Conservation (phyloP, 2,329 filamentous ascomycete species). For the Alternaria panax region DNA sequence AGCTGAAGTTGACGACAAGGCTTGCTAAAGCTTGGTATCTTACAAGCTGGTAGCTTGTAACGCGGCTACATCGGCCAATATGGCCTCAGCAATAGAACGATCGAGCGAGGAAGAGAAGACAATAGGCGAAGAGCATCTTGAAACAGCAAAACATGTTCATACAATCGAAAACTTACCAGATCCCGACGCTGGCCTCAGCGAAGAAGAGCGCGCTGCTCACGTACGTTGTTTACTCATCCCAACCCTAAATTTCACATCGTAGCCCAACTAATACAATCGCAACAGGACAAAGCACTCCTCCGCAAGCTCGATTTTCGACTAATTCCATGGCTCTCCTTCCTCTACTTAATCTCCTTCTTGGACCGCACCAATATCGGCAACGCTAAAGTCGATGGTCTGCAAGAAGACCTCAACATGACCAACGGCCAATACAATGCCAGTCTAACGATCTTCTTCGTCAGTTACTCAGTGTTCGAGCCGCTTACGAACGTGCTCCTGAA, state of each 20-base stretch:
- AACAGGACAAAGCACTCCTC: constrained; percentile 67
- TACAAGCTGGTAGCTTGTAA: neutral
- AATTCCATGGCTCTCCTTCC: constrained; percentile 72
- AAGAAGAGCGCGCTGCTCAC: constrained; percentile 67
- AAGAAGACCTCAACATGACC: constrained; percentile 68
- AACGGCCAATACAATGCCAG: constrained; percentile 74
- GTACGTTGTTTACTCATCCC: constrained; percentile 53
- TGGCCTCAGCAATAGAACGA: constrained; percentile 34
- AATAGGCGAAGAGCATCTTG: constrained; percentile 20
- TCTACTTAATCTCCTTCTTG: constrained; percentile 78
- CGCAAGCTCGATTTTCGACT: constrained; percentile 68
- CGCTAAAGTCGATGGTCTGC: constrained; percentile 67
- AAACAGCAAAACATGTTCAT: constrained; percentile 16
- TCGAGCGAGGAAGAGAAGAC: constrained; percentile 31
- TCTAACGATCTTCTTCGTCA: constrained; percentile 86
- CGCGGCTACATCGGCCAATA: constrained; percentile 1
- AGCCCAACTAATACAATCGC: neutral
- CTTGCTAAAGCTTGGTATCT: neutral
- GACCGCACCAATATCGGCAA: constrained; percentile 78
- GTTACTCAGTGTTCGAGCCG: constrained; percentile 80
- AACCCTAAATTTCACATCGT: neutral
- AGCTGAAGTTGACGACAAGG: neutral
- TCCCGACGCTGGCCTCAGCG: constrained; percentile 70
- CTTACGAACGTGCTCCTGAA: constrained; percentile 84
- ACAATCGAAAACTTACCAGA: constrained; percentile 52